Evolutionary conservation across 176 grass and related monocot genomes (phyloP).

Genomic region (Oryza brachyantha): DNA sequence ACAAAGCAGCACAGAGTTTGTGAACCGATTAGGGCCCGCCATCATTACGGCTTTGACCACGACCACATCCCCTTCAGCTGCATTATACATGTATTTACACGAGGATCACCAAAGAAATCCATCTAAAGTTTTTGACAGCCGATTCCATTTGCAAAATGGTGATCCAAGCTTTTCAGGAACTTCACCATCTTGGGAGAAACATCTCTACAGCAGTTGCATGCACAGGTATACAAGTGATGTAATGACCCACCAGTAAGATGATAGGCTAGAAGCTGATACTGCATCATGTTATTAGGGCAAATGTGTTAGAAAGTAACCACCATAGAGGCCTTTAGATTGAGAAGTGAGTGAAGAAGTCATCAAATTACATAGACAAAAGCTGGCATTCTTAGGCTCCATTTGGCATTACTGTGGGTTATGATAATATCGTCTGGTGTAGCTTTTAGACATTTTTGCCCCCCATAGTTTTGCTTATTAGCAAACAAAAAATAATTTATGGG

Average conservation of each 20-base stretch:
- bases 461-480: too few species aligned
- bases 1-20: conserved; percentile 29
- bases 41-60: conserved; percentile 47
- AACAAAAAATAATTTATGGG: too few species aligned
- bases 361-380: neutral
- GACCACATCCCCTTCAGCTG: conserved; percentile 27
- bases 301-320: conserved; percentile 8
- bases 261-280: conserved; percentile 14
- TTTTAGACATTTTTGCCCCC: neutral
- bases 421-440: neutral
- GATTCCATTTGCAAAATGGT: neutral
- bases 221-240: conserved; percentile 23
- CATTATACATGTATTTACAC: conserved; percentile 56
- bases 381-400: neutral
- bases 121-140: neutral
- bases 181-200: conserved; percentile 11
- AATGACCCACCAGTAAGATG: conserved; percentile 12
- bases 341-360: neutral
- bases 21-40: conserved; percentile 37
- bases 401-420: neutral
- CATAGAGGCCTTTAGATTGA: neutral
- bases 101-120: neutral
- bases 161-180: conserved; percentile 5
- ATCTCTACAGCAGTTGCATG: conserved; percentile 25
- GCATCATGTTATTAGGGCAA: conserved; percentile 22